Evolutionary conservation across 2,329 filamentous ascomycete species (phyloP), one percentile per base, ranked within the genome.

Genomic region (Didymella pomorum): DNA sequence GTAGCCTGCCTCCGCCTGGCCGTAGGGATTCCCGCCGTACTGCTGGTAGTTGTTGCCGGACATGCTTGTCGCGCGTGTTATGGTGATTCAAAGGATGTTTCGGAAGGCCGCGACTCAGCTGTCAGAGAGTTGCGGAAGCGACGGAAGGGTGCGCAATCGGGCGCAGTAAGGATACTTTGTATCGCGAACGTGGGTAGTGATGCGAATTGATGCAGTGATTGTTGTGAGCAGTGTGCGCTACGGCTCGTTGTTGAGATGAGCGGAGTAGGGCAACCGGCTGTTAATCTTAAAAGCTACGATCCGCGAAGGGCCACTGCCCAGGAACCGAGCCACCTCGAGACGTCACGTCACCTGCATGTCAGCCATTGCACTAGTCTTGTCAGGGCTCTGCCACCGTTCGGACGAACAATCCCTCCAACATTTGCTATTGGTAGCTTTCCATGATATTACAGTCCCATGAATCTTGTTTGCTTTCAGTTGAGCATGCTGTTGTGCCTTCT

Each of bases 11-110:
- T 75, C 80, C 78, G 76, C 63, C 55, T 69, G 81, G 61, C 84
- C 80, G 74, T 91, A 91, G 37, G 87, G 88, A 72, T 90, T 89
- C 63, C 80, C 79, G 63, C 79, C 75, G 65, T 83, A 82, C 56
- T 84, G 83, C 64, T 84, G 81, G 75, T 89, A 88, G 59, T 72
- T 73, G 52, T 64, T 70, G 64, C 69, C 51, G 2, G 72, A 72
- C 71, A 74, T 75, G 57, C 43, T 60, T 58, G 52, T 28, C 53
- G 56, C 46, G 55, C 54, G 56, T 56, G 37, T 52, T 59, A 51
- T 48, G 31, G 42, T 57, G 53, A 53, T 61, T 63, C 61, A 62
- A 52, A 57, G 47, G 37, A 44, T 52, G 53, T 63, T 62, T 64
- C 62, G 65, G 57, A 58, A 42, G 63, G 62, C 59, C 57, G 65